A percentile compares a stretch with the other conserved stretches of the same genome.
These are phyloP conservation scores for Saccharomyces hybrid DNA, from an alignment of 1,139 yeast genomes.

Conservation along the genomic window DNA sequence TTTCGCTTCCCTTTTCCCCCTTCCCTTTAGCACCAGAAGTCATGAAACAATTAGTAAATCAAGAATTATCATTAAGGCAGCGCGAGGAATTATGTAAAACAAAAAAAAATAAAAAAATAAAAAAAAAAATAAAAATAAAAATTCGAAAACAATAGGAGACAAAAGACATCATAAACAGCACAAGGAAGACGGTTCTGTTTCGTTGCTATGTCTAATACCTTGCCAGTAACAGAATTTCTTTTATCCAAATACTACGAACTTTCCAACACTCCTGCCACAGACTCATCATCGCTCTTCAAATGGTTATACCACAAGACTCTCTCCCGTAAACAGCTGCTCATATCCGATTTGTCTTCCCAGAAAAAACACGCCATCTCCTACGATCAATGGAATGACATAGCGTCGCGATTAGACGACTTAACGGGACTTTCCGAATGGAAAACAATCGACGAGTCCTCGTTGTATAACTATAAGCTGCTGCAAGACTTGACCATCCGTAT, in stretches of 20 bases:
- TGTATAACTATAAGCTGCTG: slow-evolving; percentile 67
- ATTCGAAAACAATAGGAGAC: neutral
- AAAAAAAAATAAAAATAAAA: neutral
- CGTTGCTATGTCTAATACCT: slow-evolving; percentile 1
- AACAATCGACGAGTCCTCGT: slow-evolving; percentile 44
- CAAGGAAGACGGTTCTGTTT: slow-evolving; percentile 1
- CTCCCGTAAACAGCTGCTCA: neutral
- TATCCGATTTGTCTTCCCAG: slow-evolving; percentile 12
- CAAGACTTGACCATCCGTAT: slow-evolving; percentile 48
- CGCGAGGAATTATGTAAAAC: neutral
- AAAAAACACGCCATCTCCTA: slow-evolving; percentile 60
- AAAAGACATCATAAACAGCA: neutral
- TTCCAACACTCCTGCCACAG: neutral
- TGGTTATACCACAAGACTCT: neutral
- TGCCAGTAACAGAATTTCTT: slow-evolving; percentile 17
- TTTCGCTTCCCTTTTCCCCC: slow-evolving; percentile 2
- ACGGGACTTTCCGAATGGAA: slow-evolving; percentile 64
- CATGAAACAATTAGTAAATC: neutral
- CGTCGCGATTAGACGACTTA: slow-evolving; percentile 55
- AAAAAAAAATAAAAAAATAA: neutral
- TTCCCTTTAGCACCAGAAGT: slow-evolving; percentile 2
- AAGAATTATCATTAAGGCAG: neutral
- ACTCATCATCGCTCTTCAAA: neutral
- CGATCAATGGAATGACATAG: slow-evolving; percentile 59
- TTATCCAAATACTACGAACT: slow-evolving; percentile 13